Evolutionary conservation across 2,329 filamentous ascomycete genomes (phyloP), one percentile per base, ranked within the genome.

Genomic region (Trichoderma brevicompactum): DNA sequence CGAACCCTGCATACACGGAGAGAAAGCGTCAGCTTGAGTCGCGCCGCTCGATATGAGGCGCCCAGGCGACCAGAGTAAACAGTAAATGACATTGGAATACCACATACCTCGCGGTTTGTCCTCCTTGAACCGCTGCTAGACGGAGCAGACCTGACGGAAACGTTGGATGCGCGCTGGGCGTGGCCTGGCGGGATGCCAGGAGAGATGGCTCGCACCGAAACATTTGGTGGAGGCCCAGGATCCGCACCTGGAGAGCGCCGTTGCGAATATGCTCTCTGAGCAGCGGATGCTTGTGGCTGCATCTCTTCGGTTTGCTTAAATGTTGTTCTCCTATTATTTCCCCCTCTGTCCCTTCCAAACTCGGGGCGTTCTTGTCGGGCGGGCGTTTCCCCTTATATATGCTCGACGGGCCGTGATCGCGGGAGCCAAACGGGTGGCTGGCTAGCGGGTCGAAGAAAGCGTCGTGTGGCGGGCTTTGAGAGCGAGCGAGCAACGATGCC

Each of bases 191-290:
- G 82, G 59, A 66, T 63, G 15, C 49, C 83, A 40, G 89, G 88
- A 59, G 88, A 89, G 73, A 87, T 88, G 55, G 85, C 80, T 65
- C 86, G 82, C 63, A 79, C 75, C 64, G 84, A 82, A 69, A 86
- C 79, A 75, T 80, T 84, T 65, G 84, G 81, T 58, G 86, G 83
- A 71, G 83, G 85, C 60, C 84, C 85, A 72, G 83, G 82, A 69
- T 89, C 87, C 41, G 82, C 83, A 67, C 82, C 85, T n/a, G 88
- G 87, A 58, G 87, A 89, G 71, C 87, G 85, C 70, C 87, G 83
- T 73, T 87, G 86, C 72, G 84, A 78, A 65, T 73, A 77, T 65
- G 72, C 72, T 73, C 85, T 81, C 76, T 85, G 83, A 65, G 85
- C 81, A 15, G 79, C 78, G 46, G 67, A 17, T 23, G 77, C 77